phyloP scores from a whole-genome alignment of 2,329 filamentous ascomycete genomes.

The Myriosclerotinia duriaeana region DNA sequence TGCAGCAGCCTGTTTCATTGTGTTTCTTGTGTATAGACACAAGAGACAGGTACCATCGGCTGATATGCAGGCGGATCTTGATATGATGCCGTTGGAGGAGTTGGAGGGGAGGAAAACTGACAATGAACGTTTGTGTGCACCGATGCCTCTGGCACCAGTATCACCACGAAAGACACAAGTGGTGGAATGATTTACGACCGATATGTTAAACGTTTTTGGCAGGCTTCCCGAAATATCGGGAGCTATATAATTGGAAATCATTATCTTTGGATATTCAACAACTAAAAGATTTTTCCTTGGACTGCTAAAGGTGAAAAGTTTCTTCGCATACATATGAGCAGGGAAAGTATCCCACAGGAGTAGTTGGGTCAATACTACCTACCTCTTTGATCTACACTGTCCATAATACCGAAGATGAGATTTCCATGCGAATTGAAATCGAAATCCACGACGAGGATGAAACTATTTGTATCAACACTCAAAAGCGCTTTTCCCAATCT shows the following conservation, averaged over 20 bases:
- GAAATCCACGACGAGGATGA: neutral
- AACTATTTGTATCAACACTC: neutral
- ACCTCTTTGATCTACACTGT: neutral
- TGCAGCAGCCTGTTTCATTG: neutral
- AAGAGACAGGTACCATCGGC: neutral
- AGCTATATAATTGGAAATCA: neutral
- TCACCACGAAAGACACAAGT: neutral
- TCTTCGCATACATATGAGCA: neutral
- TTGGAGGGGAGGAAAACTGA: constrained; percentile 45
- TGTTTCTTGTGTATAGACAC: neutral
- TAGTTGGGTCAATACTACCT: neutral
- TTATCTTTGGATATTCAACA: too few species aligned
- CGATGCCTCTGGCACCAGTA: neutral
- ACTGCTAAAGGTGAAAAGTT: neutral
- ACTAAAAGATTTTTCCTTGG: neutral
- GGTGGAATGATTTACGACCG: neutral
- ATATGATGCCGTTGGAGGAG: constrained; percentile 33
- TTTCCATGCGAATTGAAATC: neutral
- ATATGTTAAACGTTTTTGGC: neutral
- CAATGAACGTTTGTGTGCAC: neutral
- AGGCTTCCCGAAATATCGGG: too few species aligned
- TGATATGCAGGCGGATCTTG: constrained; percentile 29
- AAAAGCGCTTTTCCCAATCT: neutral
- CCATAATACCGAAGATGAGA: neutral
- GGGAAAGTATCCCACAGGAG: neutral